Conservation (phyloP, 257 asterid genomes). For the Scutellaria baicalensis region DNA sequence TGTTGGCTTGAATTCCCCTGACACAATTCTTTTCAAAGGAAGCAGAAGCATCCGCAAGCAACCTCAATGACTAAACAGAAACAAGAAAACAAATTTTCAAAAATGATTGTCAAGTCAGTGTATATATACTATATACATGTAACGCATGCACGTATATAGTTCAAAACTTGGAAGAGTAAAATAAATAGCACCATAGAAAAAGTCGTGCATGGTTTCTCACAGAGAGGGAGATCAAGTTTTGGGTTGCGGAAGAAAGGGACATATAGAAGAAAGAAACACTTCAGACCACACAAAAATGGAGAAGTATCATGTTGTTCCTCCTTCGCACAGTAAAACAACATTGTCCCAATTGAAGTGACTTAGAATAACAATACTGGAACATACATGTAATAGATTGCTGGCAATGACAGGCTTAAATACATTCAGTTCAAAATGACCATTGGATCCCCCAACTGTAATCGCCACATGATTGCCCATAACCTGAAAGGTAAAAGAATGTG, state of each 20-base stretch:
- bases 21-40: conserved; percentile 96
- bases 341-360: not conserved
- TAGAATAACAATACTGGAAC: conserved; percentile 13
- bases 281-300: not conserved
- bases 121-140: too few species aligned
- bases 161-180: not conserved
- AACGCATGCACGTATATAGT: not conserved
- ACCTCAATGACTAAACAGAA: conserved; percentile 64
- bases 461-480: conserved; percentile 95
- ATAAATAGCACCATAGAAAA: not conserved
- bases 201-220: not conserved
- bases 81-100: not conserved
- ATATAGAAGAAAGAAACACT: not conserved
- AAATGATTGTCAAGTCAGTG: not conserved
- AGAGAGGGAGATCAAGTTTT: not conserved
- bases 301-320: not conserved
- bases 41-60: conserved; percentile 92
- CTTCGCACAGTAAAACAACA: not conserved
- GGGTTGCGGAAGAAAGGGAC: not conserved
- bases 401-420: conserved; percentile 96
- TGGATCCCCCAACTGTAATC: conserved; percentile 86
- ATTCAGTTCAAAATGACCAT: conserved; percentile 93
- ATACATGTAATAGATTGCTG: conserved; percentile 79
- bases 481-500: conserved; percentile 24
- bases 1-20: conserved; percentile 88